Conservation (phyloP, 176 grass and related monocot species). For the Dendrocalamus sinicus region DNA sequence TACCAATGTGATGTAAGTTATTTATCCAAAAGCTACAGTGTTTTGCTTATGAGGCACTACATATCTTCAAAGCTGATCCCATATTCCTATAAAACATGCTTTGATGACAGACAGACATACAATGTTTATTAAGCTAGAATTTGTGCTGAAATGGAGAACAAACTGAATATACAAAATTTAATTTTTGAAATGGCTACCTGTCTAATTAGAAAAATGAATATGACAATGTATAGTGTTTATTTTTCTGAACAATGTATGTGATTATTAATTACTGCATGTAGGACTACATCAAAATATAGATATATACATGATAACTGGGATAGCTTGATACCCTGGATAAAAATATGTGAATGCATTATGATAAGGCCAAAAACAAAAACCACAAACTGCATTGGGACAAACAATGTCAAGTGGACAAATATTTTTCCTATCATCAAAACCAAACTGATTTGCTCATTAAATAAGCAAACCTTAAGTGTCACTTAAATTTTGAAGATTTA, state of each 20-base stretch:
- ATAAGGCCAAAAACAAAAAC: neutral
- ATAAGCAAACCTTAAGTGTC: neutral
- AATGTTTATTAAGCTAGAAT: neutral
- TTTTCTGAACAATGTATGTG: conserved; percentile 12
- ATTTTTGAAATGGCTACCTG: neutral
- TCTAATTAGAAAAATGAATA: neutral
- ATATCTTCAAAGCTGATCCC: neutral
- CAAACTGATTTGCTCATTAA: neutral
- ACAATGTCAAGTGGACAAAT: neutral
- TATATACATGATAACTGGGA: neutral
- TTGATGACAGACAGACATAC: neutral
- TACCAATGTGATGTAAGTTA: neutral
- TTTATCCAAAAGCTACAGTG: neutral
- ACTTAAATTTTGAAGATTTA: neutral
- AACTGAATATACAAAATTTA: neutral
- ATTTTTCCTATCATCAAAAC: neutral
- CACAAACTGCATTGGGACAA: neutral
- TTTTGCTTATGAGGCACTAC: conserved; percentile 2
- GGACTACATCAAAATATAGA: neutral
- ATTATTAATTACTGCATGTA: conserved; percentile 5
- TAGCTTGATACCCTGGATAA: neutral
- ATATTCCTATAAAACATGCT: neutral
- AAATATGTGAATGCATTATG: neutral
- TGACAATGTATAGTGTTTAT: neutral
- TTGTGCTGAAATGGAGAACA: neutral